Base-by-base conservation (phyloP, 768 basidiomycete genomes). In the Mycena rosella region DNA sequence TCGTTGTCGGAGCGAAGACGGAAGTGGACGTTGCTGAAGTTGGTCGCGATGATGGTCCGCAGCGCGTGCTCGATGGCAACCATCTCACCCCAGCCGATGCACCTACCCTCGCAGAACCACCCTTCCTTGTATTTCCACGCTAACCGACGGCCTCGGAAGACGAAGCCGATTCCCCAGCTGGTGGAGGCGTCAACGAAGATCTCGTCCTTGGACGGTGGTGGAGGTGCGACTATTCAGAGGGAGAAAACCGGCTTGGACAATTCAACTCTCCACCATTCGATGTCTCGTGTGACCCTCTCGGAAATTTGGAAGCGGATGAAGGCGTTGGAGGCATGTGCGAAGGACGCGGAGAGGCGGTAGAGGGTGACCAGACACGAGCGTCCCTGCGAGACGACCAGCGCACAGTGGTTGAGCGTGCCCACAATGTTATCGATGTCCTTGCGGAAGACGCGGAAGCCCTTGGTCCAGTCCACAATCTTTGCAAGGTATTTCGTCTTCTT, bases 31-130 rank as follows among this genome's bases (percentile, higher is more conserved):
- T 76, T 65, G 38, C 38, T 52, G 34, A 74, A 40, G 5, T 76
- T 75, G 0, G 74, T 53, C 0, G 78, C 67, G 3, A 82, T 70
- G 10, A 81, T 2, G 79, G 44, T 74, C 1, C 74, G 75, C 1
- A 85, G 32, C 0, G 81, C 84, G 0, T 85, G 72, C 56, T 85
- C 83, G 0, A 84, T 75, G 0, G 82, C 84, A 0, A 82, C 78
- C 74, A 84, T 79, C 72, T 85, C 85, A 0, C 79, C 81, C 84
- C 85, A 86, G 9, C 79, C 79, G 24, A 83, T 85, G 60, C 79
- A 72, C 9, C 79, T 45, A 9, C 76, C 74, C 0, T 74, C 58
- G 3, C 51, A 38, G 18, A 72, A 67, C 79, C 80, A 81, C 6
- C 79, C 78, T 0, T 65, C 47, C 18, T 61, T 73, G 14, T 85